Evolutionary conservation across 352 stramenopile species (phyloP).

Genomic region (Phytopythium chamaehyphon): DNA sequence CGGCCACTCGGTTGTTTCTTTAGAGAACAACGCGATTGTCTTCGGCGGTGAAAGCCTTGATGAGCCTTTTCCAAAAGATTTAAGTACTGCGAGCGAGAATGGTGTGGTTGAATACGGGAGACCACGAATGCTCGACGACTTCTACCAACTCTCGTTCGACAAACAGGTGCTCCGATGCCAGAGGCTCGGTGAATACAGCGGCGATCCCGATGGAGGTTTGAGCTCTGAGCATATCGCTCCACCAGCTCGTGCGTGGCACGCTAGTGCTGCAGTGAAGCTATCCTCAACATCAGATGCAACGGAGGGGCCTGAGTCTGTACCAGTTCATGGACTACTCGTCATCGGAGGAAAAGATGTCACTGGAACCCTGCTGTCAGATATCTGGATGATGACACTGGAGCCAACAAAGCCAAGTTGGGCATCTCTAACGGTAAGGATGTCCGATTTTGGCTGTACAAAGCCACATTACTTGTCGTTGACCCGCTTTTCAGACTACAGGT

Average conservation of each 20-base stretch:
- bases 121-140: constrained; percentile 22
- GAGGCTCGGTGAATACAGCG: constrained; percentile 8
- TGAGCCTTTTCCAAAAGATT: background rate
- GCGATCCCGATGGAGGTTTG: background rate
- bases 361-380: constrained; percentile 32
- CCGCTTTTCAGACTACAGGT: constrained; percentile 29
- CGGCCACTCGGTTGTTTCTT: constrained; percentile 41
- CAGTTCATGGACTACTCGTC: constrained; percentile 33
- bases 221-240: background rate
- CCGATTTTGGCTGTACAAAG: background rate
- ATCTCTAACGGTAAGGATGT: constrained; percentile 28
- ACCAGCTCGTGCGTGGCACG: constrained; percentile 43
- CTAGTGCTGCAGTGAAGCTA: constrained; percentile 19
- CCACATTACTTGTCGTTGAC: background rate
- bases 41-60: constrained; percentile 51
- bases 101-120: constrained; percentile 1
- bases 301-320: constrained; percentile 4
- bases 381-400: constrained; percentile 36
- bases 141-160: constrained; percentile 36
- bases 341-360: constrained; percentile 37
- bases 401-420: constrained; percentile 21
- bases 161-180: constrained; percentile 38
- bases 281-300: constrained; percentile 7
- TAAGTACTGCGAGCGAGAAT: background rate
- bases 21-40: constrained; percentile 32